Evolutionary conservation across 2,329 filamentous ascomycete species (phyloP), one percentile per base, ranked within the genome.

Genomic region (Xylariaceae sp.): DNA sequence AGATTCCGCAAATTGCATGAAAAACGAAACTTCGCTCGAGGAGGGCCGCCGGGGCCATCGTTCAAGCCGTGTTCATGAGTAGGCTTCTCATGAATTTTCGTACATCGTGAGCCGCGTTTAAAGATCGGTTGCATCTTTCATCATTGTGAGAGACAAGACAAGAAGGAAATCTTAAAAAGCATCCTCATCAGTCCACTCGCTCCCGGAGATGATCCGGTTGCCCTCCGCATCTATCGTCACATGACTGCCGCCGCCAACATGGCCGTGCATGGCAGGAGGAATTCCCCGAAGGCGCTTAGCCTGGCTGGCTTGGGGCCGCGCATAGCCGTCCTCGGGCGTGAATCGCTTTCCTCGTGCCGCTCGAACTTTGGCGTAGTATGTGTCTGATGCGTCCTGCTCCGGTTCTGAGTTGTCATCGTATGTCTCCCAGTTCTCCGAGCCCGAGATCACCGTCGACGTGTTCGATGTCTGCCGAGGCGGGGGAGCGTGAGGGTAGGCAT

Each of bases 371-470:
- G 87, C 85, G 60, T 88, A 88, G 66, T 95, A 94, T 8, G 81
- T 76, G 49, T 93, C 88, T 4, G 83, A 83, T 0, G 79, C 79
- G 62, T 95, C 90, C 20, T 77, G 75, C 58, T 89, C 86, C 0
- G 84, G 80, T 59, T 89, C 85, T 50, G 85, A 89, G 54, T 78
- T 82, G 64, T 95, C 88, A 57, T 93, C 91, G 59, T 93, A 97
- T 8, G 91, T 95, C 67, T 97, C 92, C 92, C 92, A 97, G 65
- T 97, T 97, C 68, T 97, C 92, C 3, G 88, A 95, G 1, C 88
- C 88, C 5, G 87, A 89, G 21, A 86, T 76, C 19, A 76, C 76
- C 1, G 86, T 88, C n/a, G 88, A 91, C 1, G 85, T 84, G 54
- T 82, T 82, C 6, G 85, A 88, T 14, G 85, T 83, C 57, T 92